Percentiles rank a stretch among this genome's conserved stretches.
phyloP scores from a whole-genome alignment of 768 basidiomycete genomes.

The Favolaschia claudopus region DNA sequence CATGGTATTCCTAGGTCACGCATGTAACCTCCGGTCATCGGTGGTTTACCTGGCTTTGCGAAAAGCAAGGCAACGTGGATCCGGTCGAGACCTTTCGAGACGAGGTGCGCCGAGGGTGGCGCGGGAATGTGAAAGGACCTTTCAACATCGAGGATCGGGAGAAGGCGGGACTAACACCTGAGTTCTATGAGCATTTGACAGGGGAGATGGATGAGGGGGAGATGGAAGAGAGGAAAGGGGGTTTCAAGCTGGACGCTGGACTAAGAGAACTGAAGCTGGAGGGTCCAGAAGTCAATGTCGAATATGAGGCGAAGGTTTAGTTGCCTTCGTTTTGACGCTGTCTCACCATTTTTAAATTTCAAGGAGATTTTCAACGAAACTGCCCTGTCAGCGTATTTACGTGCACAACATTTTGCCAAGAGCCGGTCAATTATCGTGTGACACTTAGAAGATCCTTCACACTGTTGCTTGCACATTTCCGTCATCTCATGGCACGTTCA shows the following conservation, averaged over 20 bases:
- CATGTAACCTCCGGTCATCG: constrained; percentile 85
- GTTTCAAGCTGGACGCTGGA: constrained; percentile 3
- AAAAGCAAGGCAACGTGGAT: constrained; percentile 54
- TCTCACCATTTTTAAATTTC: no score
- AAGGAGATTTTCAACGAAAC: no score
- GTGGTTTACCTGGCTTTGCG: constrained; percentile 85
- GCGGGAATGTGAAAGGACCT: constrained; percentile 80
- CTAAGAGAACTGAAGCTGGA: constrained; percentile 16
- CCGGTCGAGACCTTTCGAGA: constrained; percentile 72
- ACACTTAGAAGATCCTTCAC: no score
- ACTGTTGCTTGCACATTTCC: no score
- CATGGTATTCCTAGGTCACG: no score
- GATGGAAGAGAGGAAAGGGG: constrained; percentile 17
- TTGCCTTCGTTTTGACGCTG: no score
- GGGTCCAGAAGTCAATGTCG: constrained; percentile 9
- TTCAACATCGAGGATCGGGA: constrained; percentile 80
- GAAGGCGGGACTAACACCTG: constrained; percentile 73
- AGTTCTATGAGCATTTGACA: constrained; percentile 75
- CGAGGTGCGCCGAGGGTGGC: constrained; percentile 74
- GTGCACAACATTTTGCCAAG: no score
- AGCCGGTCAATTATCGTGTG: no score
- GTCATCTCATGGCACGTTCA: no score
- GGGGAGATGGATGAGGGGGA: constrained; percentile 61
- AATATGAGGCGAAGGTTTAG: constrained; percentile 18
- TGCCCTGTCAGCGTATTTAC: no score